Conservation (phyloP, 441 rosid species). For the Melastoma candidum region DNA sequence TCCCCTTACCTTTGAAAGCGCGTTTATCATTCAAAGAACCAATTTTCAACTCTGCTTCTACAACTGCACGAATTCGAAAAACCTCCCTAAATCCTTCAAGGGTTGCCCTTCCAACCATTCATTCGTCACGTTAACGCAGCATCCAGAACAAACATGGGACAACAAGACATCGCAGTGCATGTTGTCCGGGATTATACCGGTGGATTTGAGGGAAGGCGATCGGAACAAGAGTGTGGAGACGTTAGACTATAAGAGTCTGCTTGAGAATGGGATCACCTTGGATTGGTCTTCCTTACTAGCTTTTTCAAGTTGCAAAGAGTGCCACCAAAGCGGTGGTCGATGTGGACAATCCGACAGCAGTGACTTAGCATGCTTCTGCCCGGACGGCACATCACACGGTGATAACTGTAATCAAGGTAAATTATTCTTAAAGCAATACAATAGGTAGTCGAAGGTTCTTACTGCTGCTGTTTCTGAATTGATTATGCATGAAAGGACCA, state of each 20-base stretch:
- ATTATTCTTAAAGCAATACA: too few relatives aligned
- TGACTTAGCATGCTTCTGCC: slow-evolving; percentile 38
- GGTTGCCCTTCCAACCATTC: not conserved
- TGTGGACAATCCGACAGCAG: slow-evolving; percentile 28
- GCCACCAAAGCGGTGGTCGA: slow-evolving; percentile 37
- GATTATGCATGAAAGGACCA: too few relatives aligned
- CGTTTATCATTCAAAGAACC: slow-evolving; percentile 24
- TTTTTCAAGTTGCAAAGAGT: slow-evolving; percentile 30
- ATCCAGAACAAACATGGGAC: fast-evolving
- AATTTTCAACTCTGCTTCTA: slow-evolving; percentile 24
- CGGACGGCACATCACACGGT: slow-evolving; percentile 17
- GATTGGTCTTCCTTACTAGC: slow-evolving; percentile 20
- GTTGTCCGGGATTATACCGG: fast-evolving
- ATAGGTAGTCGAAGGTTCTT: too few relatives aligned
- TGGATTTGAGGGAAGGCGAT: not conserved
- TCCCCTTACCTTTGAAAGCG: slow-evolving; percentile 23
- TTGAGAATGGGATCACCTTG: slow-evolving; percentile 42
- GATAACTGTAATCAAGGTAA: slow-evolving; percentile 14
- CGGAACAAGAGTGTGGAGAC: slow-evolving; percentile 8
- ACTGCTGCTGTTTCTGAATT: too few relatives aligned
- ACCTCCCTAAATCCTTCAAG: not conserved
- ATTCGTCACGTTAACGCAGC: not conserved
- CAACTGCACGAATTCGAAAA: not conserved
- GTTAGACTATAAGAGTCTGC: slow-evolving; percentile 18
- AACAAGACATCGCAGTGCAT: not conserved